Percentiles rank a stretch among this genome's conserved stretches.
Evolutionary conservation across 2,329 filamentous ascomycete genomes (phyloP).

Genomic region (Rachicladosporium sp.): DNA sequence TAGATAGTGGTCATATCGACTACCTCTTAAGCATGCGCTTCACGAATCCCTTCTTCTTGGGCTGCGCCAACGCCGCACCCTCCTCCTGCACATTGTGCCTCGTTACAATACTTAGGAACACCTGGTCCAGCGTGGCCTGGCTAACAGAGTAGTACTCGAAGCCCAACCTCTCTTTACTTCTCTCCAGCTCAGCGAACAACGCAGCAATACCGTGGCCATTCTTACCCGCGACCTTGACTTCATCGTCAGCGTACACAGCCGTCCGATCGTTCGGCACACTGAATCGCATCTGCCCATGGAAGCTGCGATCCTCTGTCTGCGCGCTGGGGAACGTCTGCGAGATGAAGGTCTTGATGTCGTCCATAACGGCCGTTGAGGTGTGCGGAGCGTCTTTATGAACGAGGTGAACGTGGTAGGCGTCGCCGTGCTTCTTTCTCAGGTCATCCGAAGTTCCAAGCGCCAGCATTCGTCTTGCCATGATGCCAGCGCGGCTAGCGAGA

Average conservation of each 20-base stretch:
- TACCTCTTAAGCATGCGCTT: no score
- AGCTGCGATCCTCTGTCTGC: slow-evolving; percentile 58
- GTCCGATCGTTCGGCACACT: slow-evolving; percentile 45
- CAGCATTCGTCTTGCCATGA: slow-evolving; percentile 75
- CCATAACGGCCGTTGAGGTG: slow-evolving; percentile 57
- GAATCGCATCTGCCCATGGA: slow-evolving; percentile 77
- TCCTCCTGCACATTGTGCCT: slow-evolving; percentile 70
- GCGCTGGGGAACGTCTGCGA: slow-evolving; percentile 47
- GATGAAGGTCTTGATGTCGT: slow-evolving; percentile 55
- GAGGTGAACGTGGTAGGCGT: slow-evolving; percentile 68
- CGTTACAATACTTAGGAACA: slow-evolving; percentile 76
- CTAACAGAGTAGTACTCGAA: slow-evolving; percentile 79
- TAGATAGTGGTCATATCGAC: no score
- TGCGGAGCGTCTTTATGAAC: slow-evolving; percentile 64
- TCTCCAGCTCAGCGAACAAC: slow-evolving; percentile 62
- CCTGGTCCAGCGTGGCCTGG: slow-evolving; percentile 79
- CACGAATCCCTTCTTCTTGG: slow-evolving; percentile 1
- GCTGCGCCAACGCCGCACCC: slow-evolving; percentile 17
- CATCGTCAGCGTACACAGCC: not conserved
- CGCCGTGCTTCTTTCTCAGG: slow-evolving; percentile 62
- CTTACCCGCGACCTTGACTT: slow-evolving; percentile 1
- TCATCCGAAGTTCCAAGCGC: slow-evolving; percentile 65
- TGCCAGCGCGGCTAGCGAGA: slow-evolving; percentile 68
- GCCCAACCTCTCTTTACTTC: slow-evolving; percentile 53
- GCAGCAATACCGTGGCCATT: slow-evolving; percentile 43